Evolutionary conservation across 306 rosid genomes (phyloP), one percentile per base, ranked within the genome.

Genomic region (Senna tora): DNA sequence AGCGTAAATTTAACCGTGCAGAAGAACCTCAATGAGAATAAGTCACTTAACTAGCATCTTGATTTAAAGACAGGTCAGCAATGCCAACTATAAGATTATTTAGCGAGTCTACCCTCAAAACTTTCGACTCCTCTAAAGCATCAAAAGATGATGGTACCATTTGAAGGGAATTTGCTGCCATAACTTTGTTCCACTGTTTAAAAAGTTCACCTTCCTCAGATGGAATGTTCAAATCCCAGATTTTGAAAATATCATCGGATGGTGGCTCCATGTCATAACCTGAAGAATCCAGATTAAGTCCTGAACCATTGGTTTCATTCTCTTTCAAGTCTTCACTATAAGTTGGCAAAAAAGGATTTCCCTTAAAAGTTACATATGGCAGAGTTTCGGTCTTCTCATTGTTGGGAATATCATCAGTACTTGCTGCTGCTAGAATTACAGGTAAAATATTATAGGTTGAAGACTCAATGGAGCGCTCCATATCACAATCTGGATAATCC

Each of bases 321-420:
- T 38, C 80, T 74, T 74, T 64, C 43, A 45, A 2, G 32, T 77
- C 85, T 51, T 87, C 92, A 8, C 41, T 79, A 76, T 92, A 92
- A 61, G 88, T 88, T 28, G 93, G 96, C 75, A 81, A 77, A 80
- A 92, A 89, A 15, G 97, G 96, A 77, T 77, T 85, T 79, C 86
- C 85, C 28, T 16, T 56, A 59, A 82, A 82, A 70, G 78, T 65
- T 61, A 55, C 28, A 12, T 86, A 77, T 46, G 74, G 71, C 66
- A 60, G 28, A 55, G 68, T 43, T 32, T 22, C 77, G 5, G 5
- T 17, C 25, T 71, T 64, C 61, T 83, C 80, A 28, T 51, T 52
- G 2, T 72, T 36, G 0, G 57, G 53, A 77, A 52, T 72, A 53
- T 57, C 77, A 67, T 69, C 75, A 12, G 43, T 33, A 33, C 76